phyloP scores from a whole-genome alignment of 495 filamentous ascomycete genomes.

The Penicillium verhagenii region DNA sequence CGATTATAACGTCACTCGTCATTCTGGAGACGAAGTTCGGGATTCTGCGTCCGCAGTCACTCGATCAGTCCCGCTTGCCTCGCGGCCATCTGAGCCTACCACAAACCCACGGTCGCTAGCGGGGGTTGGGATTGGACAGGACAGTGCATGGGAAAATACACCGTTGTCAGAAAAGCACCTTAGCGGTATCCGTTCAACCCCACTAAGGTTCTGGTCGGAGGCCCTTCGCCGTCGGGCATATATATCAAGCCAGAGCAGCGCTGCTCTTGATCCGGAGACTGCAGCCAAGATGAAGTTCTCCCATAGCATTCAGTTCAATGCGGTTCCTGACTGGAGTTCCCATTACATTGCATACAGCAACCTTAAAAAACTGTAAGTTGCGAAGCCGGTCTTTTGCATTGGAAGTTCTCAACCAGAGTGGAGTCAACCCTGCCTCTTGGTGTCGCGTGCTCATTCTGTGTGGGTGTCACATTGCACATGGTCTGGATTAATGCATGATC shows the following conservation, averaged over 20 bases:
- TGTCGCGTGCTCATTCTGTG: not conserved
- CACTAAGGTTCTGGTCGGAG: slow-evolving; percentile 39
- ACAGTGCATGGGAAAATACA: slow-evolving; percentile 18
- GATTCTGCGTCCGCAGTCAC: slow-evolving; percentile 6
- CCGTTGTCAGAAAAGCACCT: slow-evolving; percentile 9
- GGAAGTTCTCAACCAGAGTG: not conserved
- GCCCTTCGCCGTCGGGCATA: slow-evolving; percentile 34
- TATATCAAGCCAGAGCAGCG: slow-evolving; percentile 19
- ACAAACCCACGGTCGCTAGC: slow-evolving; percentile 15
- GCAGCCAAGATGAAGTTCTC: slow-evolving; percentile 97
- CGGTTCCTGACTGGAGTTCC: slow-evolving; percentile 97
- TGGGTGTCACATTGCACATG: slow-evolving; percentile 32
- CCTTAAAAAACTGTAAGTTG: slow-evolving; percentile 91
- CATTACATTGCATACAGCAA: slow-evolving; percentile 98
- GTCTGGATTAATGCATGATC: slow-evolving; percentile 11
- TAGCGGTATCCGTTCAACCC: slow-evolving; percentile 17
- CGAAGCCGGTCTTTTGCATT: not conserved
- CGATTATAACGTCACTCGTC: slow-evolving; percentile 29
- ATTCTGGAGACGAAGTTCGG: slow-evolving; percentile 6
- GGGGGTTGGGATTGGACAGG: slow-evolving; percentile 1
- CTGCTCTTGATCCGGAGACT: slow-evolving; percentile 26
- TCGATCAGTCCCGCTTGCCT: not conserved
- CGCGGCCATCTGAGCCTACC: slow-evolving; percentile 9
- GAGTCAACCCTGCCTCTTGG: not conserved
- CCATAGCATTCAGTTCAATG: slow-evolving; percentile 98